phyloP scores from a whole-genome alignment of 2,329 filamentous ascomycete species.

The Talaromyces sp. region DNA sequence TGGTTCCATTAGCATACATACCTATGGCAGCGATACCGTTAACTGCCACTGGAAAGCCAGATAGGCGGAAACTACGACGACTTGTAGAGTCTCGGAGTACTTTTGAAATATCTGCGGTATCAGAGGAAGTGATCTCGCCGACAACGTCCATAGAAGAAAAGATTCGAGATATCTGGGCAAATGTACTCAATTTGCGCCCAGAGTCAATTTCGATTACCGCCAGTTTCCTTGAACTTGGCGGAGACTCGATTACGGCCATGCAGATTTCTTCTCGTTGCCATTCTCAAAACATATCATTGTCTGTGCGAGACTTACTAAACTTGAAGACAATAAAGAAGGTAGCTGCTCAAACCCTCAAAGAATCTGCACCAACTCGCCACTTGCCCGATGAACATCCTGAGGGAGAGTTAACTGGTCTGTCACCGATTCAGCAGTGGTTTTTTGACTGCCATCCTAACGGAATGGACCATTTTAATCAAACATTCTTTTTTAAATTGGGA shows the following conservation, averaged over 20 bases:
- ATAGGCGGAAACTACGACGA: constrained; percentile 9
- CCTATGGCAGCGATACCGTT: background rate
- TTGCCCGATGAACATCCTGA: background rate
- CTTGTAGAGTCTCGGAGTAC: background rate
- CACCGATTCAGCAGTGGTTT: constrained; percentile 16
- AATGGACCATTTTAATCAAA: constrained; percentile 15
- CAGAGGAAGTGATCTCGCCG: background rate
- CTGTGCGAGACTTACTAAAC: background rate
- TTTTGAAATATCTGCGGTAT: background rate
- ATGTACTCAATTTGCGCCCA: constrained; percentile 14
- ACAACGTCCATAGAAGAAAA: constrained; percentile 8
- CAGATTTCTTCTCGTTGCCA: constrained; percentile 11
- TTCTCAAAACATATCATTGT: background rate
- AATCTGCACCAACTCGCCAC: background rate
- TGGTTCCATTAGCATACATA: constrained; percentile 4
- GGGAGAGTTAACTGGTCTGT: constrained; percentile 4
- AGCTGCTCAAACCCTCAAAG: background rate
- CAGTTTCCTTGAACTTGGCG: constrained; percentile 25
- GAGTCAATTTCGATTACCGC: constrained; percentile 17
- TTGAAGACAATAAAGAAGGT: background rate
- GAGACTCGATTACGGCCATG: constrained; percentile 19
- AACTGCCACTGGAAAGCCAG: constrained; percentile 3
- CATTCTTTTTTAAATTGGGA: background rate
- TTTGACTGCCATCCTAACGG: constrained; percentile 13
- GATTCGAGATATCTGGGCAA: constrained; percentile 16